Evolutionary conservation across 495 filamentous ascomycete species (phyloP), one percentile per base, ranked within the genome.

Genomic region (Bacidia rubella): DNA sequence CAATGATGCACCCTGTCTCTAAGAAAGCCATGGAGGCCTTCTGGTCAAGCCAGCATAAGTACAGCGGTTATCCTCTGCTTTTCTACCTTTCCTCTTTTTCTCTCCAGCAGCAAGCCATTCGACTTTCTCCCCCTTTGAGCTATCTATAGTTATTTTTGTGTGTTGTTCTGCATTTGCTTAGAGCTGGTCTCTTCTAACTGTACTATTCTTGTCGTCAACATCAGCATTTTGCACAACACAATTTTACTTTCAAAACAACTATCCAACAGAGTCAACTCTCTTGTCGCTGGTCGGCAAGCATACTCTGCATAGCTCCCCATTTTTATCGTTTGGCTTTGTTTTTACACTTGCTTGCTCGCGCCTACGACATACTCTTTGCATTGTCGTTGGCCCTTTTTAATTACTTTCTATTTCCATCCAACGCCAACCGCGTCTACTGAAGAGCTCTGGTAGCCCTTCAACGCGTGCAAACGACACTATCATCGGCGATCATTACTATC

Each of bases 41-140:
- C 25, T 50, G 47, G 47, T 50, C 47, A 25, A 50, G 47, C 29
- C 29, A n/a, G 38, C 47, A 50, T 50, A 50, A 50, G 47, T 50
- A 50, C 47, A 50, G 47, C 47, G 47, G 24, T 38, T 38, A 50
- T 50, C 25, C 47, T 35, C 47, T n/a, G n/a, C n/a, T 38, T 26
- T 50, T 38, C 19, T 32, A 21, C 55, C 60, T 66, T 66, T 54
- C 59, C 59, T 62, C 58, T 61, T 60, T 67, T 64, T 69, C 64
- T 81, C 77, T 64, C 60, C 73, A 76, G 73, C 77, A 81, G 83
- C 83, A 85, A 86, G 83, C 74, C 74, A 70, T 79, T 79, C n/a
- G n/a, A 80, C 79, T 76, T 67, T 69, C 70, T 35, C 15, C 7
- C 15, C 73, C 32, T 38, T 65, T 71, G 75, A 82, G 74, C 75